Percentiles rank a stretch among this genome's conserved stretches.
Evolutionary conservation across 352 stramenopile species (phyloP).

Genomic region (Pythium pyrilobum): DNA sequence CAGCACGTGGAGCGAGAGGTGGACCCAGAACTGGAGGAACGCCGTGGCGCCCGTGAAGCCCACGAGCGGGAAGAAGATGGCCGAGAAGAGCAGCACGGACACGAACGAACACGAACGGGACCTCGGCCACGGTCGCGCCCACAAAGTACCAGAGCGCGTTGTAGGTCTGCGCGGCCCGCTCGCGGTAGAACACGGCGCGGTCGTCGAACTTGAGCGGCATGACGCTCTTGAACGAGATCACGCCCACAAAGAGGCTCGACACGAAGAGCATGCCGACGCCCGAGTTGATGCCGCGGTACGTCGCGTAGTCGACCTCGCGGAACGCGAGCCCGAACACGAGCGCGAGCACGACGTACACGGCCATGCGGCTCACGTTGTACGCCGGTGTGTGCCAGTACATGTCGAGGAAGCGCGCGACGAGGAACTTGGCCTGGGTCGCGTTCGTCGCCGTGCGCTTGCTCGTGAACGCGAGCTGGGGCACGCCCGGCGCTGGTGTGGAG

Average conservation of each 20-base stretch:
- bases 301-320: constrained; percentile 14
- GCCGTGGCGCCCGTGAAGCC: constrained; percentile 18
- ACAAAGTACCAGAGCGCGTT: constrained; percentile 74
- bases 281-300: constrained; percentile 22
- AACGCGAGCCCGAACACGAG: constrained; percentile 60
- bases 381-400: constrained; percentile 65
- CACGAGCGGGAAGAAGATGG: constrained; percentile 27
- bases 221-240: constrained; percentile 56
- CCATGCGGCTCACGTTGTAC: constrained; percentile 58
- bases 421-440: constrained; percentile 17
- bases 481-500: background rate
- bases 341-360: constrained; percentile 48
- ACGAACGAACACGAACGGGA: constrained; percentile 28
- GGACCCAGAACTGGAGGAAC: constrained; percentile 22
- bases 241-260: constrained; percentile 52
- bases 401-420: constrained; percentile 11
- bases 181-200: constrained; percentile 88
- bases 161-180: constrained; percentile 90
- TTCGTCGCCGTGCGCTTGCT: constrained; percentile 10
- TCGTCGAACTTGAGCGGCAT: constrained; percentile 63
- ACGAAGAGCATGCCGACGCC: constrained; percentile 66
- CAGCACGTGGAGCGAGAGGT: constrained; percentile 18
- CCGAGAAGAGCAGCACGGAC: constrained; percentile 24
- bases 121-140: constrained; percentile 53
- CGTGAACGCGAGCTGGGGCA: constrained; percentile 11